Evolutionary conservation across 495 filamentous ascomycete genomes (phyloP).

Genomic region (Lasiosphaeria hispida): DNA sequence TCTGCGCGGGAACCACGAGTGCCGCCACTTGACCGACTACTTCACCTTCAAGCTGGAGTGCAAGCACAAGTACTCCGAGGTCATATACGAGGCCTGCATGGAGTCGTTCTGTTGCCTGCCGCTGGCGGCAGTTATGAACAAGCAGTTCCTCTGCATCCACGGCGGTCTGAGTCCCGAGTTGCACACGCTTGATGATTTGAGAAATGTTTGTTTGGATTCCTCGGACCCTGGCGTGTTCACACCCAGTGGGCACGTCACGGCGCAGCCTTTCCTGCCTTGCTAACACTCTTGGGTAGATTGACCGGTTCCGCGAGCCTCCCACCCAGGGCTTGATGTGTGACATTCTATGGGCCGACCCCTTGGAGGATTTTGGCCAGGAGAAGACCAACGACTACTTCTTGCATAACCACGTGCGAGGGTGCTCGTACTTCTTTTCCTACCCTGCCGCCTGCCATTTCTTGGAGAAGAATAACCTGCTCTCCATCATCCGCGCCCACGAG

Average conservation of each 20-base stretch:
- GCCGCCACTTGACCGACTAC: slow-evolving; percentile 97
- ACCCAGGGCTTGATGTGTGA: slow-evolving; percentile 99
- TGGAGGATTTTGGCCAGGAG: slow-evolving; percentile 99
- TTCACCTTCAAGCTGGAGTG: slow-evolving; percentile 99
- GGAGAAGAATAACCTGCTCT: slow-evolving; percentile 97
- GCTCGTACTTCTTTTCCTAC: slow-evolving; percentile 99
- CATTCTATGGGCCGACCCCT: slow-evolving; percentile 96
- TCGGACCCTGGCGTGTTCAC: background rate
- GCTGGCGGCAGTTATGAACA: slow-evolving; percentile 98
- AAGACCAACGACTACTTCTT: slow-evolving; percentile 96
- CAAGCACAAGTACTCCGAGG: slow-evolving; percentile 97
- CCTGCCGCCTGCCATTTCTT: slow-evolving; percentile 96
- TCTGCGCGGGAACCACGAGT: slow-evolving; percentile 96
- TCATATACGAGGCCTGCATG: slow-evolving; percentile 96
- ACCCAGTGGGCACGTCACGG: background rate
- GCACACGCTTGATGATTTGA: slow-evolving; percentile 91
- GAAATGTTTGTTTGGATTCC: slow-evolving; percentile 58
- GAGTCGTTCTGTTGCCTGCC: slow-evolving; percentile 95
- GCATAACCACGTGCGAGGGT: slow-evolving; percentile 97
- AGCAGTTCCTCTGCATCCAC: slow-evolving; percentile 98
- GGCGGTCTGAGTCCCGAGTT: slow-evolving; percentile 93
- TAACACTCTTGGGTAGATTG: slow-evolving; percentile 60
- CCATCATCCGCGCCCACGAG: slow-evolving; percentile 97
- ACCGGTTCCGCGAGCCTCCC: slow-evolving; percentile 94
- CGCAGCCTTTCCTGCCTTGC: background rate